Conservation (phyloP, 257 asterid species). For the Ligustrum vulgare region DNA sequence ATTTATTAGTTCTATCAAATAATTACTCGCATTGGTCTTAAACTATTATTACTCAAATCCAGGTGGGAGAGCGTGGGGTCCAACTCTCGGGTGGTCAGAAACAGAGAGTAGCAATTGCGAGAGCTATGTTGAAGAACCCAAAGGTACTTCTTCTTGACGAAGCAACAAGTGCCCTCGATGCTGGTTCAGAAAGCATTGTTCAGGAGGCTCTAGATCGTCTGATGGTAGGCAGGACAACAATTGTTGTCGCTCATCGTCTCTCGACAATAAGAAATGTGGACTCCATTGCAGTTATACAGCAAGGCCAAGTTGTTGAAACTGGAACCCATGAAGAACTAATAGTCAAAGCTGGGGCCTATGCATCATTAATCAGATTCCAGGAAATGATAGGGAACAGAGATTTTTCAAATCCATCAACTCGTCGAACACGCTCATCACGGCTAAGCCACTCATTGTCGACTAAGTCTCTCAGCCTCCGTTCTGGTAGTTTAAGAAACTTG, state of each 20-base stretch:
- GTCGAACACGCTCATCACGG: slow-evolving; percentile 78
- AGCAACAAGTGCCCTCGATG: slow-evolving; percentile 95
- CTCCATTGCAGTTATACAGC: slow-evolving; percentile 89
- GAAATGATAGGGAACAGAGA: slow-evolving; percentile 89
- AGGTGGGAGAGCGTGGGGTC: slow-evolving; percentile 98
- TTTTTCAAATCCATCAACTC: slow-evolving; percentile 83
- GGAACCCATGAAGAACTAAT: slow-evolving; percentile 93
- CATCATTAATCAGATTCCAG: slow-evolving; percentile 80
- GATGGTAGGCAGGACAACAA: slow-evolving; percentile 87
- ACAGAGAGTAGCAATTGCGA: slow-evolving; percentile 91
- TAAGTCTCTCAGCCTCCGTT: slow-evolving; percentile 92
- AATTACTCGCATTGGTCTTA: slow-evolving; percentile 12
- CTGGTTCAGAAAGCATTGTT: slow-evolving; percentile 83
- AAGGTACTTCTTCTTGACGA: slow-evolving; percentile 87
- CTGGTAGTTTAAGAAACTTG: slow-evolving; percentile 86
- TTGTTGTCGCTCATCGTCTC: slow-evolving; percentile 93
- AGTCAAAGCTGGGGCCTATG: slow-evolving; percentile 82
- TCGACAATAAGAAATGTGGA: slow-evolving; percentile 88
- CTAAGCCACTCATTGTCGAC: slow-evolving; percentile 89
- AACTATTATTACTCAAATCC: background rate
- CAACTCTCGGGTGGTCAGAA: slow-evolving; percentile 97
- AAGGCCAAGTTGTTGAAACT: slow-evolving; percentile 92
- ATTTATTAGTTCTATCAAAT: no score
- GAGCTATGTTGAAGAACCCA: slow-evolving; percentile 92
- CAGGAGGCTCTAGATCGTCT: slow-evolving; percentile 94